A percentile compares a stretch with the other conserved stretches of the same genome.
These are phyloP conservation scores for Schwanniomyces vanrijiae DNA, from an alignment of 805 yeast genomes.

Conservation along the genomic window DNA sequence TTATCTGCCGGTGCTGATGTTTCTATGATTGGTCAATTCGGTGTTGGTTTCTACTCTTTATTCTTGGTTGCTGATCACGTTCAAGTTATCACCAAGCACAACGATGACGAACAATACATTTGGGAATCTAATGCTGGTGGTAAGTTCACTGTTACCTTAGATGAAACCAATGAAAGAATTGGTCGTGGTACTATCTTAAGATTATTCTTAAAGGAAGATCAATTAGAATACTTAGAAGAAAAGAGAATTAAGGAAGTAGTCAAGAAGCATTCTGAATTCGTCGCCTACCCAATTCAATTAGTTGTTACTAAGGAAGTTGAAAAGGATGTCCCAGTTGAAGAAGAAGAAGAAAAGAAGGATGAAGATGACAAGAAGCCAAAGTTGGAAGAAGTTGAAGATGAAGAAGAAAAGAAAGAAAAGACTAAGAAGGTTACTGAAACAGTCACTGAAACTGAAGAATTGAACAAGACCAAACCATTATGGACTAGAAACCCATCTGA, in stretches of 20 bases:
- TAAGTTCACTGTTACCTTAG: constrained; percentile 93
- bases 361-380: constrained; percentile 69
- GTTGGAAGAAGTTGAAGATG: constrained; percentile 77
- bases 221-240: constrained; percentile 98
- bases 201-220: constrained; percentile 97
- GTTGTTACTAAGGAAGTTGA: constrained; percentile 98
- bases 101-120: constrained; percentile 98
- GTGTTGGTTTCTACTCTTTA: constrained; percentile 99
- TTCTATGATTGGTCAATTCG: constrained; percentile 99
- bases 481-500: constrained; percentile 99
- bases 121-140: constrained; percentile 99
- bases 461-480: constrained; percentile 97
- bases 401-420: constrained; percentile 68
- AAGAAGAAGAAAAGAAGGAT: constrained; percentile 39
- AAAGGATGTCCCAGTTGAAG: constrained; percentile 91
- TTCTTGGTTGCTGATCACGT: constrained; percentile 99
- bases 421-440: constrained; percentile 88
- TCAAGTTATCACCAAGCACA: constrained; percentile 97
- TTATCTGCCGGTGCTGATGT: constrained; percentile 99
- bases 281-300: constrained; percentile 97
- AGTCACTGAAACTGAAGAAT: constrained; percentile 95
- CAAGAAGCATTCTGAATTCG: constrained; percentile 99
- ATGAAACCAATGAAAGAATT: constrained; percentile 79
- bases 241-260: constrained; percentile 99
- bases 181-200: constrained; percentile 95